These are phyloP conservation scores for Gossypium schwendimanii DNA, from an alignment of 441 rosid species.

Conservation along the genomic window DNA sequence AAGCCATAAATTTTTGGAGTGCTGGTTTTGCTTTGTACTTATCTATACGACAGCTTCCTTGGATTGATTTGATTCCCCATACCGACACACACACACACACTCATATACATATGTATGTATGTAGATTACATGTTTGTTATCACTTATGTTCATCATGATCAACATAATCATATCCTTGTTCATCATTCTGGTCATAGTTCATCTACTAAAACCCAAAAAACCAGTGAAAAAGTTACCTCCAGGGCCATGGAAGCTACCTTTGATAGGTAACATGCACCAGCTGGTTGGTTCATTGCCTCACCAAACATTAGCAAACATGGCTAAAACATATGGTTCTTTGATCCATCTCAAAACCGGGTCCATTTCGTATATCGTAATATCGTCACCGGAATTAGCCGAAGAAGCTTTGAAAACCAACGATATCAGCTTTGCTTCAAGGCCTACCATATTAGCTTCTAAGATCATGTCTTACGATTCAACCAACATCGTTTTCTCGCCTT, in stretches of 20 bases:
- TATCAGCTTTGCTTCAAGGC: slow-evolving; percentile 3
- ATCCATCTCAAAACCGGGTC: slow-evolving; percentile 7
- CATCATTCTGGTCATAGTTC: not conserved
- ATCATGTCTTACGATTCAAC: slow-evolving; percentile 6
- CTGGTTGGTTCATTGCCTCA: slow-evolving; percentile 2
- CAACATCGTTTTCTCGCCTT: slow-evolving; percentile 7
- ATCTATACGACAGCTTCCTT: not conserved
- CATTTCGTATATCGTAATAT: not conserved
- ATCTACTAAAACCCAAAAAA: not conserved
- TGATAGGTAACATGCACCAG: slow-evolving; percentile 13
- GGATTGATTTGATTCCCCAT: not conserved
- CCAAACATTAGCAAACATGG: not conserved
- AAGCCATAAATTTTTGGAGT: too few relatives aligned
- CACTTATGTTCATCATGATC: not conserved
- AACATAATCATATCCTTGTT: not conserved
- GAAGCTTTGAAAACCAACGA: slow-evolving; percentile 6
- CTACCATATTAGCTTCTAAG: not conserved
- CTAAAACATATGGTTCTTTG: not conserved
- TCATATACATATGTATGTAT: too few relatives aligned
- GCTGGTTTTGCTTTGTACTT: not conserved
- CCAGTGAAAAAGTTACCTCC: slow-evolving; percentile 9
- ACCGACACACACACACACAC: too few relatives aligned
- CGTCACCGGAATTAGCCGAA: slow-evolving; percentile 7
- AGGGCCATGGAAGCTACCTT: slow-evolving; percentile 11
- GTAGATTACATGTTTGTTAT: too few relatives aligned